Evolutionary conservation across 1,284 basidiomycete genomes (phyloP), one percentile per base, ranked within the genome.

Genomic region (Peniophora sp.): DNA sequence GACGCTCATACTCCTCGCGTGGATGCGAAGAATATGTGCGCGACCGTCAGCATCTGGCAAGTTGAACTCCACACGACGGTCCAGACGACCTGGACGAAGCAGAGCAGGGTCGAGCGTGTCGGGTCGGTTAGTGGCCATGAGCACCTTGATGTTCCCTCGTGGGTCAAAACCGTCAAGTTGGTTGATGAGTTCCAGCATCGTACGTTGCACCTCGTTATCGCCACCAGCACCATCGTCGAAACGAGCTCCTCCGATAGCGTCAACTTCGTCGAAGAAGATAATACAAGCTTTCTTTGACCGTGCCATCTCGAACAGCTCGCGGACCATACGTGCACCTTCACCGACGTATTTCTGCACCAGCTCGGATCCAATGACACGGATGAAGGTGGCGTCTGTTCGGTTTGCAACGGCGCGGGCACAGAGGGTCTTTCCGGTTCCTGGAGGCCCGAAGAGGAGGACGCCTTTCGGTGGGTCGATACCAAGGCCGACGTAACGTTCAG

Each of bases 401-500:
- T 99, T 99, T 36, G 97, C 97, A 1, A 99, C 97, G 5, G 97
- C 97, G 62, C 97, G 85, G 1, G 97, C 97, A 65, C 96, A 99
- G 1, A 99, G 83, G 0, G 97, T 99, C 72, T 99, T 99, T 49
- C 97, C 97, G 8, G 97, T 99, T 61, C 97, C 97, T 2, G 97
- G 97, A 51, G 97, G 97, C 3, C 89, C 97, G 62, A 88, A 99
- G 9, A 99, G 80, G 49, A 99, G 79, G 24, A 99, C 92, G 65
- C 97, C 97, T 68, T 99, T 99, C 10, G 97, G 97, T 27, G 97
- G 97, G 70, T 99, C 97, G 60, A 99, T 99, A 66, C 97, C 97
- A 55, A 99, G 88, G 57, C 92, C 93, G 57, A 96, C 95, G 60
- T 98, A 99, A 48, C 93, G 86, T 73, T 98, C 97, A 23, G 97